A percentile compares a stretch with the other conserved stretches of the same genome.
These are phyloP conservation scores for Talaromyces wortmannii DNA, from an alignment of 495 filamentous ascomycete species.

Conservation along the genomic window DNA sequence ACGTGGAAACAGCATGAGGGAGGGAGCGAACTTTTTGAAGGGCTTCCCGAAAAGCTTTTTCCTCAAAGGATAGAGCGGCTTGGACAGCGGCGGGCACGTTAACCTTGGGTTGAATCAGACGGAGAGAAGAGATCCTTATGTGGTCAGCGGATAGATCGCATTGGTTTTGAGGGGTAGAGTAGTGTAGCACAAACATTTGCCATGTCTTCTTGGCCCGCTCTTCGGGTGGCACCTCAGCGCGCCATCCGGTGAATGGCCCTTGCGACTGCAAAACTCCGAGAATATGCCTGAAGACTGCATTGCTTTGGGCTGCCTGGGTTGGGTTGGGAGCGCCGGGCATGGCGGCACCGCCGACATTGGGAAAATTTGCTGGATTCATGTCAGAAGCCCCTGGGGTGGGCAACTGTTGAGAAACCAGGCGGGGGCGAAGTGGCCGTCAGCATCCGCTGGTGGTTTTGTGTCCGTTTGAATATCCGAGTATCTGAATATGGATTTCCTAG, in stretches of 20 bases:
- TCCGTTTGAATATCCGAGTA: not conserved
- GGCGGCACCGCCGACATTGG: slow-evolving; percentile 31
- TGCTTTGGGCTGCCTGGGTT: slow-evolving; percentile 23
- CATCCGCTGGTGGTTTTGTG: slow-evolving; percentile 25
- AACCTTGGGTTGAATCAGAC: slow-evolving; percentile 43
- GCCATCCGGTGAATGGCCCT: slow-evolving; percentile 38
- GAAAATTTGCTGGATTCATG: slow-evolving; percentile 45
- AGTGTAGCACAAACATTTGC: slow-evolving; percentile 36
- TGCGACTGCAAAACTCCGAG: slow-evolving; percentile 27
- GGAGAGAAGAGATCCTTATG: slow-evolving; percentile 41
- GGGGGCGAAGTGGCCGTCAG: slow-evolving; percentile 23
- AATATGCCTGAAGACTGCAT: slow-evolving; percentile 29
- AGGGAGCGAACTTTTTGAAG: slow-evolving; percentile 30
- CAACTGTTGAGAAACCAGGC: slow-evolving; percentile 32
- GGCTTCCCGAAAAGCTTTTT: slow-evolving; percentile 37
- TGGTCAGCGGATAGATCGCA: too few species aligned
- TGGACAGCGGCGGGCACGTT: slow-evolving; percentile 28
- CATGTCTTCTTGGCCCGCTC: slow-evolving; percentile 32
- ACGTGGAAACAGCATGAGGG: not conserved
- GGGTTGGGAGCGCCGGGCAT: slow-evolving; percentile 31
- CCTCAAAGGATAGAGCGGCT: slow-evolving; percentile 42
- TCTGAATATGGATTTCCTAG: not conserved
- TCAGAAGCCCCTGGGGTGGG: slow-evolving; percentile 38
- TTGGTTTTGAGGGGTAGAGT: too few species aligned
- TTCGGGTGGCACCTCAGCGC: slow-evolving; percentile 31